Evolutionary conservation across 148 eudicot genomes (phyloP).

Genomic region (Rhododendron williamsianum): DNA sequence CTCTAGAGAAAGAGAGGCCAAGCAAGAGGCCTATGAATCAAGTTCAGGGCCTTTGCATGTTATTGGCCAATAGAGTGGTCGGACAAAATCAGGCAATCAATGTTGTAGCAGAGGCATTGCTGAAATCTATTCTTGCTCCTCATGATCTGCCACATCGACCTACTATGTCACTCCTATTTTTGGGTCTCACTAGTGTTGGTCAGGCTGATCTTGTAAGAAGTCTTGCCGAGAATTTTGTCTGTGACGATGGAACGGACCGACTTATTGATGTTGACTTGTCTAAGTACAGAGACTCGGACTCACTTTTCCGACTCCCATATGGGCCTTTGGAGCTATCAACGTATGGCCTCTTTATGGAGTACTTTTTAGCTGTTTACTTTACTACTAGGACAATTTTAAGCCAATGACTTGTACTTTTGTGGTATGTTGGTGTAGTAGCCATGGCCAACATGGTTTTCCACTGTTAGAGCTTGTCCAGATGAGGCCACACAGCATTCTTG

Average conservation of each 20-base stretch:
- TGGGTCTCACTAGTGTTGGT: slow-evolving; percentile 7
- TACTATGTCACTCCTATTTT: background rate
- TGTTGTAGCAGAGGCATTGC: background rate
- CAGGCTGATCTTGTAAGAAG: background rate
- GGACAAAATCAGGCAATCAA: background rate
- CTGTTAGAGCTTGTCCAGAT: background rate
- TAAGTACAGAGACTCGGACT: background rate
- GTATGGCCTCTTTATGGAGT: background rate
- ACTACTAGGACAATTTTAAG: background rate
- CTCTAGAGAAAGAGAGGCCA: background rate
- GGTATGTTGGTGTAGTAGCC: background rate
- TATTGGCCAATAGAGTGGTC: background rate
- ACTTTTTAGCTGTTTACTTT: background rate
- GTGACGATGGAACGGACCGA: background rate
- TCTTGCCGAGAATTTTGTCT: background rate
- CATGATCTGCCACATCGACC: background rate
- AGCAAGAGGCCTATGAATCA: background rate
- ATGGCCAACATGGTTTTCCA: background rate
- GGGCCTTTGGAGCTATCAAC: background rate
- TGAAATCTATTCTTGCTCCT: background rate
- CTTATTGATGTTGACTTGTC: background rate
- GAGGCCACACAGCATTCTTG: slow-evolving; percentile 5
- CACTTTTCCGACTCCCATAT: background rate
- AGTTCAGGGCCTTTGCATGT: background rate
- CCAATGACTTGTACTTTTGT: background rate